Percentiles rank a stretch among this genome's conserved stretches.
These are phyloP conservation scores for Saccharum spontaneum DNA, from an alignment of 176 grass and related monocot species.

Conservation along the genomic window DNA sequence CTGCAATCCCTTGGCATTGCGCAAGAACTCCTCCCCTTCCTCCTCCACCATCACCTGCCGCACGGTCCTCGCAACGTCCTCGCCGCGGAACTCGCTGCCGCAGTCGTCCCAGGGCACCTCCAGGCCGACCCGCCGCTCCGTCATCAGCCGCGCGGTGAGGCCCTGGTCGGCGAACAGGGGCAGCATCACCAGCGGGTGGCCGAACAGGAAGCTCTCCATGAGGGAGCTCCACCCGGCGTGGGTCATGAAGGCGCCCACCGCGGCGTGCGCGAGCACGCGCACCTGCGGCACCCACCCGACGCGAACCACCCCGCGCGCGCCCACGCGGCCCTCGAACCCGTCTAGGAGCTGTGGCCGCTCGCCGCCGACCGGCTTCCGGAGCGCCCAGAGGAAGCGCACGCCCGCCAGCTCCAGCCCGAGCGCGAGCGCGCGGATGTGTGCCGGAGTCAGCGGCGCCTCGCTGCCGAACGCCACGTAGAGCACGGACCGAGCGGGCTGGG, in stretches of 20 bases:
- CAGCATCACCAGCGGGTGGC: constrained; percentile 4
- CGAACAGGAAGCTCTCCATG: constrained; percentile 1
- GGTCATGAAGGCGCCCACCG: neutral
- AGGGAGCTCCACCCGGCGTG: neutral
- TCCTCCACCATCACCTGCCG: no score
- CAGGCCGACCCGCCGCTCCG: neutral
- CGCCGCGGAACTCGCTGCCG: constrained; percentile 9
- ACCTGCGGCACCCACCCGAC: constrained; percentile 32
- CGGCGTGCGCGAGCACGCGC: constrained; percentile 3
- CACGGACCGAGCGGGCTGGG: neutral
- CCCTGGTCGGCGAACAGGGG: constrained; percentile 8
- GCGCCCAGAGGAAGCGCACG: neutral
- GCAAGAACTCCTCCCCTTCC: no score
- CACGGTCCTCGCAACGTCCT: constrained; percentile 8
- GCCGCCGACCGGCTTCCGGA: neutral
- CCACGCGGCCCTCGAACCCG: constrained; percentile 20
- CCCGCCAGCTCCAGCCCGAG: constrained; percentile 13
- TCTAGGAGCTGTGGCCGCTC: neutral
- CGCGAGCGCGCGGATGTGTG: neutral
- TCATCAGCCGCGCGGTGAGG: neutral
- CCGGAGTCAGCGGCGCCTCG: neutral
- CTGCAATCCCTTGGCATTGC: no score
- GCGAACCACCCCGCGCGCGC: neutral
- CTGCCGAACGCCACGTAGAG: constrained; percentile 19
- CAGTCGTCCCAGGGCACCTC: constrained; percentile 11